Base-by-base conservation (phyloP, 768 basidiomycete genomes). In the Phylloporus scabripes region DNA sequence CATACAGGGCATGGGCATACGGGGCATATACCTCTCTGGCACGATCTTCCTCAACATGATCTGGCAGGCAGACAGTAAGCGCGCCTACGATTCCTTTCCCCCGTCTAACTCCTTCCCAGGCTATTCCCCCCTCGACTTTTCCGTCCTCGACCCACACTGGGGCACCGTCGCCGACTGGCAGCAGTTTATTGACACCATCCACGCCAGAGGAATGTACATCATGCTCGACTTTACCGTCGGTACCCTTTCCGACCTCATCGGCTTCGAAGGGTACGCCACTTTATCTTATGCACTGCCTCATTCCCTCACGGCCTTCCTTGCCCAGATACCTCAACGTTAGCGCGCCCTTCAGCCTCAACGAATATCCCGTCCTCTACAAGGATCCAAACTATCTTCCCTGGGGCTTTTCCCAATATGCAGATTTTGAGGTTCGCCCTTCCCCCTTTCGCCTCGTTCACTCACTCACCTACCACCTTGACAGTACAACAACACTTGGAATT, bases 1-100 rank as follows among this genome's bases (percentile, higher is more conserved):
- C 65, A 73, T 96, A 15, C 74, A 89, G 39, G 89, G 88, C 54
- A 93, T 94, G 89, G 93, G 93, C 54, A 70, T 92, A 52, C 74
- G 74, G 58, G 76, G 82, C 45, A 82, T 96, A 58, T 96, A 91
- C 71, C 87, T 95, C 64, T 91, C 93, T 20, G 93, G 93, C 45
- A 96, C 93, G 1, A 82, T 85, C 45, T 96, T 92, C 68, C 53
- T 96, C 53, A 95, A 95, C 76, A 93, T 93, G 92, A 69, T 91
- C n/a, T 95, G 92, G 92, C 86, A 93, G 63, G 87, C 91, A 4
- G 92, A 95, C 78, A 92, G 92, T 93, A 46, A 63, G 91, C 79
- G 7, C 23, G 37, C 43, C 23, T 18, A 31, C 17, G 31, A 11
- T 46, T 37, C 10, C 10, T 3, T 6, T 34, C 38, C 34, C 33